Conservation (phyloP, 441 rosid species). For the Macaranga tanarius region DNA sequence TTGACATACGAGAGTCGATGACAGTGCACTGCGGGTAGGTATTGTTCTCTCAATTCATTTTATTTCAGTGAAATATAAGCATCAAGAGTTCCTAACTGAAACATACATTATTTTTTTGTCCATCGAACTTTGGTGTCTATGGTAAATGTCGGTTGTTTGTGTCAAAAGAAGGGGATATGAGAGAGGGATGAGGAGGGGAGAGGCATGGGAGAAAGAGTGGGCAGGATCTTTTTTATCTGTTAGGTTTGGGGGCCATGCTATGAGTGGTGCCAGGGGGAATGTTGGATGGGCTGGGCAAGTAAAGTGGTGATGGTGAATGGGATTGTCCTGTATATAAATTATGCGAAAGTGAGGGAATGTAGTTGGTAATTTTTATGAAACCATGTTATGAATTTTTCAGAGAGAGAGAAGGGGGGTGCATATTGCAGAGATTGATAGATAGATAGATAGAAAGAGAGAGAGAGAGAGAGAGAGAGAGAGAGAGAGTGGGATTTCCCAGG, state of each 20-base stretch:
- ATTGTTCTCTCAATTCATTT: conserved; percentile 12
- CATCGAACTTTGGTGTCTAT: background rate
- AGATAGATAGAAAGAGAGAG: background rate
- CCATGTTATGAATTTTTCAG: background rate
- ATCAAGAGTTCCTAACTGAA: background rate
- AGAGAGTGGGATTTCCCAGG: background rate
- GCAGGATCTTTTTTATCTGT: background rate
- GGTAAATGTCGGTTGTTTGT: background rate
- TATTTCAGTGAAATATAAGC: background rate
- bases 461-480: background rate
- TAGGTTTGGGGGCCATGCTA: background rate
- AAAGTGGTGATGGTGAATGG: background rate
- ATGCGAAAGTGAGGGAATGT: background rate
- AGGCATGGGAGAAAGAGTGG: background rate
- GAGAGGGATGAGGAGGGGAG: background rate
- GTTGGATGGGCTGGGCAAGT: background rate
- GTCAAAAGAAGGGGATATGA: background rate
- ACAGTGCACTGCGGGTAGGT: conserved; percentile 80
- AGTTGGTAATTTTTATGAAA: background rate
- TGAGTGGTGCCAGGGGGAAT: background rate
- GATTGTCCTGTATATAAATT: background rate
- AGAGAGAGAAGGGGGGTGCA: background rate
- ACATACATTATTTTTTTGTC: conserved; percentile 1
- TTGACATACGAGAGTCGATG: conserved; percentile 71
- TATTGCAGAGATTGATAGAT: conserved; percentile 2